These are phyloP conservation scores for Phytopythium vexans DNA, from an alignment of 352 stramenopile species.

Conservation along the genomic window DNA sequence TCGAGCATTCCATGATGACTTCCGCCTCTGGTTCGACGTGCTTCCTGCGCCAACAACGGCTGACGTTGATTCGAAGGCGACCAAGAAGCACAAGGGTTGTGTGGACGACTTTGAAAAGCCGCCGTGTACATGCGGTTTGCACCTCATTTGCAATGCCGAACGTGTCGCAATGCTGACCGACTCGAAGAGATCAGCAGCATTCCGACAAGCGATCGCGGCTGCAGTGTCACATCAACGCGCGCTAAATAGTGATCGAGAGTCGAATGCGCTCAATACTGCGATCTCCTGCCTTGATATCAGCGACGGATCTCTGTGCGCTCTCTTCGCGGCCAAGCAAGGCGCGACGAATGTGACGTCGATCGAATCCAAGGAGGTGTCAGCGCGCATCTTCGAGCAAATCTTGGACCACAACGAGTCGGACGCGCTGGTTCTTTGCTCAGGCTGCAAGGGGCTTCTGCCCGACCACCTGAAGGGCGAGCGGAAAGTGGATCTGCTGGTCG, in stretches of 20 bases:
- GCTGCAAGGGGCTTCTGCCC: conserved; percentile 56
- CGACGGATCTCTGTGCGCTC: conserved; percentile 62
- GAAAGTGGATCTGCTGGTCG: conserved; percentile 55
- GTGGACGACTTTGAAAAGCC: conserved; percentile 23
- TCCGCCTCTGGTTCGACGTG: conserved; percentile 83
- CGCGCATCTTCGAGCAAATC: conserved; percentile 73
- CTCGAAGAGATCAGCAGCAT: conserved; percentile 23
- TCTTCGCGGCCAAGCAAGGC: conserved; percentile 50
- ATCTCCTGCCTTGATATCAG: conserved; percentile 72
- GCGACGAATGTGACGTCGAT: conserved; percentile 61
- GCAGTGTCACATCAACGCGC: conserved; percentile 16
- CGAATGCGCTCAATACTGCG: conserved; percentile 13
- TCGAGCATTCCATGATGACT: conserved; percentile 61
- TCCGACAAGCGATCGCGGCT: conserved; percentile 37
- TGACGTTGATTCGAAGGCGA: conserved; percentile 6
- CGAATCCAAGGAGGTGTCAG: conserved; percentile 80
- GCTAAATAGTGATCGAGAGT: neutral
- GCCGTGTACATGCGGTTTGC: conserved; percentile 68
- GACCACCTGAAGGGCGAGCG: conserved; percentile 57
- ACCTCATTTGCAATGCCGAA: conserved; percentile 79
- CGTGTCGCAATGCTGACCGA: conserved; percentile 74
- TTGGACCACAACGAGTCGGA: conserved; percentile 45
- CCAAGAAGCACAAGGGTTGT: conserved; percentile 33
- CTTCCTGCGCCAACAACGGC: conserved; percentile 6
- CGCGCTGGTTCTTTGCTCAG: conserved; percentile 57